Base-by-base conservation (phyloP, 1,284 basidiomycete genomes). In the Sanghuangporus sanghuang region DNA sequence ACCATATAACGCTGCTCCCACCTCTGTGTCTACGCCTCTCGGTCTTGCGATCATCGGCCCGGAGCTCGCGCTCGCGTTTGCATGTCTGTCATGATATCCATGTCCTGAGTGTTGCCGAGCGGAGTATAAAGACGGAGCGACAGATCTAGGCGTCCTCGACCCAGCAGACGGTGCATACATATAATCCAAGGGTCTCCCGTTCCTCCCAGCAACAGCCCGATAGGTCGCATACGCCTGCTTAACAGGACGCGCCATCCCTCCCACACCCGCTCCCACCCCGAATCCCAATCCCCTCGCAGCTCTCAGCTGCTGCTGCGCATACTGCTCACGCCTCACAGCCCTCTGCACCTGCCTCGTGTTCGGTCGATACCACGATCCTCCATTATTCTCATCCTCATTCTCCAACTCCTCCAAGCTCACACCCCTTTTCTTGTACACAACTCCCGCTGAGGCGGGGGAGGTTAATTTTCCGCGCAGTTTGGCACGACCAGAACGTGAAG, bases 151-250 rank as follows among this genome's bases (percentile, higher is more conserved):
- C 27, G 27, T 52, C 21, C 50, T 27, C 21, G 50, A 35, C 21
- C 9, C 23, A 16, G 56, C n/a, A 14, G 62, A 21, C 39, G 61
- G 48, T 35, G 62, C 55, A 32, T 63, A 63, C 62, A 63, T 63
- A 35, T 63, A 63, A 12, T 56, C 62, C 36, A 63, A n/a, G 7
- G 62, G 62, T 11, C 62, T 39, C 21, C 49, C 62, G 12, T 46
- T 52, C 9, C 62, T 40, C n/a, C 39, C 62, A 8, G 27, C 32
- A 6, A 49, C 56, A 12, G 57, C 62, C 27, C 48, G 40, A 44
- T 59, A 58, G 18, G 21, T 54, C 21, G 21, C 36, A 18, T 59
- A 58, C 6, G 46, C 56, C 23, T 48, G 42, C 35, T 39, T 27
- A 21, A 57, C 21, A 21, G 55, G 35, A n/a, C 56, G 44, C 6